phyloP scores from a whole-genome alignment of 1,284 basidiomycete species.

The Pulchroboletus neoregius region DNA sequence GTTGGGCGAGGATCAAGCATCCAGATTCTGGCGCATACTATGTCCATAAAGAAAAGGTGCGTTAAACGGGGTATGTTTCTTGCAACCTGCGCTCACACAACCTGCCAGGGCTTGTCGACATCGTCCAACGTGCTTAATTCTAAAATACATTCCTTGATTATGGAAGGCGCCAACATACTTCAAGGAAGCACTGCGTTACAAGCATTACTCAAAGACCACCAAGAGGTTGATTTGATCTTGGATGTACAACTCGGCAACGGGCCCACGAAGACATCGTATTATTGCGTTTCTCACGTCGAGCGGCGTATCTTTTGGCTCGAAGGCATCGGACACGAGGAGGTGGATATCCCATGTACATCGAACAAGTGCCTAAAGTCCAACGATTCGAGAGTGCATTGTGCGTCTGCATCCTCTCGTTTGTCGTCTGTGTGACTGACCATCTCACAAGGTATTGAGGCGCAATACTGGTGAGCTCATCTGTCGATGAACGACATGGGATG shows the following conservation, averaged over 20 bases:
- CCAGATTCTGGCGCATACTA: slow-evolving; percentile 31
- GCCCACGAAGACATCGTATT: slow-evolving; percentile 15
- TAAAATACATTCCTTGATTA: slow-evolving; percentile 6
- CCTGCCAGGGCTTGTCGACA: slow-evolving; percentile 19
- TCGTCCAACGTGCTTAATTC: slow-evolving; percentile 17
- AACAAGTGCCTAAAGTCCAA: slow-evolving; percentile 10
- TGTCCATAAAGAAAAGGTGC: slow-evolving; percentile 25
- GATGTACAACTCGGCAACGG: slow-evolving; percentile 7
- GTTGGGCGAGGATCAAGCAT: slow-evolving; percentile 27
- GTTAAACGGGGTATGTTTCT: not conserved
- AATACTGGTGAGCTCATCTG: slow-evolving; percentile 26
- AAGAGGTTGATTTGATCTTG: slow-evolving; percentile 20
- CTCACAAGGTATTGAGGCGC: slow-evolving; percentile 25
- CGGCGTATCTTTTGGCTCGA: slow-evolving; percentile 32
- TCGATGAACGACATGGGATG: not conserved
- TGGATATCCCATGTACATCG: slow-evolving; percentile 23
- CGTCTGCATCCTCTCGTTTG: slow-evolving; percentile 5
- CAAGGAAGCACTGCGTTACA: slow-evolving; percentile 5
- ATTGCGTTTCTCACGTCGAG: slow-evolving; percentile 30
- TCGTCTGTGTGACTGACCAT: slow-evolving; percentile 4
- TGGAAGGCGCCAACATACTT: slow-evolving; percentile 14
- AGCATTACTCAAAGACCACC: slow-evolving; percentile 8
- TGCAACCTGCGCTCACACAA: not conserved
- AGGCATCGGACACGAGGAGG: slow-evolving; percentile 17
- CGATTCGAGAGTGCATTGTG: slow-evolving; percentile 23